These are phyloP conservation scores for Trichocomaceae sp. DNA, from an alignment of 2,329 filamentous ascomycete species.

Conservation along the genomic window DNA sequence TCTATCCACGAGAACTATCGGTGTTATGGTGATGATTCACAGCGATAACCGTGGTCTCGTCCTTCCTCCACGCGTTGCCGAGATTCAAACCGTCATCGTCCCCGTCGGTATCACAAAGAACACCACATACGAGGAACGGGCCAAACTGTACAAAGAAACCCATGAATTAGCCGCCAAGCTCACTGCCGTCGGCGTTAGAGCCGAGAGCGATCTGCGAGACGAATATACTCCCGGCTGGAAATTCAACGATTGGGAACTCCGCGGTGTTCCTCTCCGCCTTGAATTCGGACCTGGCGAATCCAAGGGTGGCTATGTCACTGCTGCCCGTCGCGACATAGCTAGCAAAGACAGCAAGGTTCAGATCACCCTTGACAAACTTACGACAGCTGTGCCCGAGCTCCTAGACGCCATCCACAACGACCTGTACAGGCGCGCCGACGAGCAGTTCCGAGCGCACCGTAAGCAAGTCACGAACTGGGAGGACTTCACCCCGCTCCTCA, in stretches of 20 bases:
- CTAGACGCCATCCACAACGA: conserved; percentile 87
- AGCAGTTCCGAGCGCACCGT: conserved; percentile 71
- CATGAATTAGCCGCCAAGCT: conserved; percentile 64
- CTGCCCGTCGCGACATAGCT: conserved; percentile 73
- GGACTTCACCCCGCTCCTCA: conserved; percentile 81
- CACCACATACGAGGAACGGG: conserved; percentile 70
- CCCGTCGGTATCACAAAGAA: conserved; percentile 90
- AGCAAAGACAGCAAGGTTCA: conserved; percentile 65
- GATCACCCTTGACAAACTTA: conserved; percentile 67
- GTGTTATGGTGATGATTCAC: conserved; percentile 98
- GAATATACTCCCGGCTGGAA: conserved; percentile 93
- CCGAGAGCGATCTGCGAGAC: conserved; percentile 76
- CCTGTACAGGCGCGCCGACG: conserved; percentile 69
- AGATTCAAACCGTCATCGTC: conserved; percentile 78
- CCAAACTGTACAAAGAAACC: conserved; percentile 68
- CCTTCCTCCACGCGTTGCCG: conserved; percentile 81
- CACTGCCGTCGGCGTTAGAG: conserved; percentile 66
- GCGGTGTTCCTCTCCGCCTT: conserved; percentile 85
- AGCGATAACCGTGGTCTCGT: conserved; percentile 93
- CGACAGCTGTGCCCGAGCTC: conserved; percentile 66
- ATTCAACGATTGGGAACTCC: conserved; percentile 98
- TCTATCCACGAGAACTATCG: conserved; percentile 91
- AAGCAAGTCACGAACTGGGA: conserved; percentile 80
- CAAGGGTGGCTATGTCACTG: conserved; percentile 75
- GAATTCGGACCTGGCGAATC: conserved; percentile 96